A percentile compares a stretch with the other conserved stretches of the same genome.
Conservation (phyloP, 176 grass and related monocot genomes). For the maize (Zea mays) region DNA sequence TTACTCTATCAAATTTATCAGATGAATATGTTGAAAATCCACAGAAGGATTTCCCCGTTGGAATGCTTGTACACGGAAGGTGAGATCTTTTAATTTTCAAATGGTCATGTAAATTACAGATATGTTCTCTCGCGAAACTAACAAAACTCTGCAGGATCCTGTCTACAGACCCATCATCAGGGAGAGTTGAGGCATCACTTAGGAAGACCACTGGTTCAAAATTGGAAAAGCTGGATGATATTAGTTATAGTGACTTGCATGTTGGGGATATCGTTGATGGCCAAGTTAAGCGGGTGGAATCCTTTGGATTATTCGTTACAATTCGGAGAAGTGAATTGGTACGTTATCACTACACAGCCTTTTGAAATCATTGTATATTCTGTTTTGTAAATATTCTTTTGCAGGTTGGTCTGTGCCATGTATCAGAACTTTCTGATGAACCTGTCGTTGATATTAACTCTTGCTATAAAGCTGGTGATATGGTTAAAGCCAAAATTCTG, state of each 20-base stretch:
- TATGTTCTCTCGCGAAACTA: not conserved
- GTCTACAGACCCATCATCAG: conserved; percentile 57
- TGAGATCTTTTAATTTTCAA: conserved; percentile 37
- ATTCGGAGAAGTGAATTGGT: conserved; percentile 70
- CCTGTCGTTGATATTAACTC: conserved; percentile 65
- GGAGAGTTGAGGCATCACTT: conserved; percentile 85
- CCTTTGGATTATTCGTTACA: conserved; percentile 83
- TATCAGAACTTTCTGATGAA: conserved; percentile 91
- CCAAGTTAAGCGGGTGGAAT: conserved; percentile 71
- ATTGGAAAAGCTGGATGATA: conserved; percentile 39
- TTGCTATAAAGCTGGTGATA: conserved; percentile 72
- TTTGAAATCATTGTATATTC: conserved; percentile 12
- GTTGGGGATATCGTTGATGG: conserved; percentile 75
- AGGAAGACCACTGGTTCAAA: conserved; percentile 48
- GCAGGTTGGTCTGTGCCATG: conserved; percentile 94
- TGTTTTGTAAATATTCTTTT: conserved; percentile 35
- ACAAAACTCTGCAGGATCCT: conserved; percentile 61
- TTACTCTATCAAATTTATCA: conserved; percentile 81
- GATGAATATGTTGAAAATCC: conserved; percentile 84
- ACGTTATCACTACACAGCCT: conserved; percentile 21
- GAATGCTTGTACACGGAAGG: conserved; percentile 86
- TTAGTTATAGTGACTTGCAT: conserved; percentile 62
- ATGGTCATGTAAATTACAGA: conserved; percentile 18
- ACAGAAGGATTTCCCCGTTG: conserved; percentile 76
- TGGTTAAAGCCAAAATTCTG: conserved; percentile 77